Base-by-base conservation (phyloP, 2,329 filamentous ascomycete genomes). In the Colletotrichum agaves region DNA sequence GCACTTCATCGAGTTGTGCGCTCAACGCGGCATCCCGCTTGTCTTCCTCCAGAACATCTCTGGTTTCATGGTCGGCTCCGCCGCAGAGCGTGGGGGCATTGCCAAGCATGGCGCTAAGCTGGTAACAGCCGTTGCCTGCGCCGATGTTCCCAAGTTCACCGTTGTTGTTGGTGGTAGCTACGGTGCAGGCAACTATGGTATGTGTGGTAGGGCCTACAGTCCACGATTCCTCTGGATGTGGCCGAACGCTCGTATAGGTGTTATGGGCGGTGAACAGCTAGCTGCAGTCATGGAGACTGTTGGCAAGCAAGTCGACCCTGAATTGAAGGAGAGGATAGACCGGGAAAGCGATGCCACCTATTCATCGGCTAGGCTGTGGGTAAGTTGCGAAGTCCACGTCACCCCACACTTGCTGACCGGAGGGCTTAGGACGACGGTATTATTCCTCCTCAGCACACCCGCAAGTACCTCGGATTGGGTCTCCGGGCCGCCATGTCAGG, bases 101-200 rank as follows among this genome's bases (percentile, higher is more conserved):
- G 96, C 96, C 61, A 98, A 98, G 85, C 97, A 98, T 75, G 96
- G 96, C 44, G 96, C 96, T 5, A 98, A 99, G 82, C 88, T 99
- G 17, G 96, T 98, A 31, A 97, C 94, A 3, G 96, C 95, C 7
- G 96, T 98, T 11, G 93, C 94, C 8, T 98, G 94, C 76, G 94
- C 95, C 4, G 89, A 96, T 72, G 95, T 98, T 46, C 95, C 96
- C 72, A 98, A 99, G 79, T 95, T 98, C 76, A 99, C 96, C 0
- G 93, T 99, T 15, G 93, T 99, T 1, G 91, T 98, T n/a, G 96
- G 96, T 23, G 92, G 92, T 33, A 94, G 91, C 77, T 96, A 96
- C 71, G 95, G 95, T 66, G 95, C 95, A 7, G 96, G 96, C 4
- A 99, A 98, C 79, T 99, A 99, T 77, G 96, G 95, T 74, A 99